These are phyloP conservation scores for Magnusiomyces suaveolens DNA, from an alignment of 1,139 yeast species.

Conservation along the genomic window DNA sequence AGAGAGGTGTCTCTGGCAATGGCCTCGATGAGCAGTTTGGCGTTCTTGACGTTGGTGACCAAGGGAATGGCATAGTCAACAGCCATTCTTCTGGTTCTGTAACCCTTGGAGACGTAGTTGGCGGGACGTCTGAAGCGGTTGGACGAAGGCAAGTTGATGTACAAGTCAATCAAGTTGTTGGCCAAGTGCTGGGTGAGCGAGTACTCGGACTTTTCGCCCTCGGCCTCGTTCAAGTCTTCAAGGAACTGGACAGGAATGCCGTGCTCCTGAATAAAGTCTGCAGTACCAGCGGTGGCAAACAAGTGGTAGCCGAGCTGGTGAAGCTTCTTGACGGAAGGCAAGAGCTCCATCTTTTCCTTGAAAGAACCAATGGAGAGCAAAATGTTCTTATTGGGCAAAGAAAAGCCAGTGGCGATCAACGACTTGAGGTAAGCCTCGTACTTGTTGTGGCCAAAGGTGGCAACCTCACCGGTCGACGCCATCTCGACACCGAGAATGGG, in stretches of 20 bases:
- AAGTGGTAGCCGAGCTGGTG: constrained; percentile 78
- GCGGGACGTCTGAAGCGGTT: constrained; percentile 70
- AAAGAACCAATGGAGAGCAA: constrained; percentile 81
- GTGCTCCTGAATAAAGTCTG: constrained; percentile 94
- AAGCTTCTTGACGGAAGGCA: constrained; percentile 78
- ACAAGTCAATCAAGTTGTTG: constrained; percentile 70
- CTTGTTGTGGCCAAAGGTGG: constrained; percentile 81
- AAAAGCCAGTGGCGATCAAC: constrained; percentile 88
- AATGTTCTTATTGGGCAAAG: constrained; percentile 95
- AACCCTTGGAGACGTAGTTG: constrained; percentile 73
- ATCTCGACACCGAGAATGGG: constrained; percentile 98
- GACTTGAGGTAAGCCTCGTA: constrained; percentile 96
- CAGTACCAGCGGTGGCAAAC: constrained; percentile 98
- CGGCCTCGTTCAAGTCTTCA: constrained; percentile 58
- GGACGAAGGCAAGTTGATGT: constrained; percentile 84
- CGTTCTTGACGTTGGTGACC: constrained; percentile 92
- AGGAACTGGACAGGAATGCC: constrained; percentile 88
- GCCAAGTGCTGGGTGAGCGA: constrained; percentile 87
- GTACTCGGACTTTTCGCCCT: constrained; percentile 79
- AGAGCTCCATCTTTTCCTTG: constrained; percentile 89
- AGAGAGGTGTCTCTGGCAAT: constrained; percentile 63
- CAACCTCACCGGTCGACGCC: constrained; percentile 98
- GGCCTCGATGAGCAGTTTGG: constrained; percentile 76
- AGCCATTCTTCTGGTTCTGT: constrained; percentile 97
- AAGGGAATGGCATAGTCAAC: constrained; percentile 94